Conservation (phyloP, 768 basidiomycete genomes). For the Panaeolus papilionaceus region DNA sequence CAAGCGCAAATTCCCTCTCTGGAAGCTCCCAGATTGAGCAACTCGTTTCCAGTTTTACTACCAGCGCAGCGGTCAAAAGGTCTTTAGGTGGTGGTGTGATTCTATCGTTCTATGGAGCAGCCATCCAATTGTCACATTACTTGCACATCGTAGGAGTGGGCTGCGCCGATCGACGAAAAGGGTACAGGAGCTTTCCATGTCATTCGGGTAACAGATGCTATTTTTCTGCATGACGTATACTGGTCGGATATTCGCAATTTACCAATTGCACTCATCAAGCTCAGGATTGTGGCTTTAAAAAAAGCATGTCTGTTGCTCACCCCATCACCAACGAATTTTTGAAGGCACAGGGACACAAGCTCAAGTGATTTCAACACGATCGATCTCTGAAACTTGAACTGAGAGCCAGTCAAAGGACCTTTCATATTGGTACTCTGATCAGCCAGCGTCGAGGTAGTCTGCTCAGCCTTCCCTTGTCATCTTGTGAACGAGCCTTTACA, state of each 20-base stretch:
- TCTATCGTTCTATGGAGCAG: background rate
- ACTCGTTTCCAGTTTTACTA: too few species aligned
- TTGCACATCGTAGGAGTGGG: background rate
- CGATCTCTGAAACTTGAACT: background rate
- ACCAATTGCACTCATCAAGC: background rate
- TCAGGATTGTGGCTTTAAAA: background rate
- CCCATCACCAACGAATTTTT: background rate
- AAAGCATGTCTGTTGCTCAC: background rate
- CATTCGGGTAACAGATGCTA: background rate
- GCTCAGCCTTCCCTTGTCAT: background rate
- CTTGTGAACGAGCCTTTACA: background rate
- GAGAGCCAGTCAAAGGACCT: background rate
- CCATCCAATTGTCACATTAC: background rate
- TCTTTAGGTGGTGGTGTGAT: background rate
- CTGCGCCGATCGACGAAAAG: slow-evolving; percentile 7
- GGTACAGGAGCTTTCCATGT: background rate
- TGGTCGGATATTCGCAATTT: background rate
- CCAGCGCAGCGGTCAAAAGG: too few species aligned
- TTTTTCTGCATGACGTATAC: background rate
- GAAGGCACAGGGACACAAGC: background rate
- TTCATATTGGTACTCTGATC: background rate
- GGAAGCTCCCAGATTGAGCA: background rate
- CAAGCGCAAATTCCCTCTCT: too few species aligned
- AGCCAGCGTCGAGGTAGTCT: background rate
- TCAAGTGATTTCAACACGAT: background rate